Conservation (phyloP, 164 flowering plant species). For the Berberis vulgaris region DNA sequence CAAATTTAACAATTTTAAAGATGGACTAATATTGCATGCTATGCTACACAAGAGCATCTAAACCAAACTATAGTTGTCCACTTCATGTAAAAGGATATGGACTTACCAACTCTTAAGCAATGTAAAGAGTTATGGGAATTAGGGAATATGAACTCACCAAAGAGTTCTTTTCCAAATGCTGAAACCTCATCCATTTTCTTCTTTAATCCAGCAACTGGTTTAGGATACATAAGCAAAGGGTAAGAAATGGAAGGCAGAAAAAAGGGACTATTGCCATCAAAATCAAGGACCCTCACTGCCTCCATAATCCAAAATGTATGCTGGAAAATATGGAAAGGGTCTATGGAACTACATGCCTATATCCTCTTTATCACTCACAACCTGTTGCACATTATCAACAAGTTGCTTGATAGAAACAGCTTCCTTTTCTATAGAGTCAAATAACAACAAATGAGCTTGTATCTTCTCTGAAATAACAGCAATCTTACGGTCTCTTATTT, state of each 20-base stretch:
- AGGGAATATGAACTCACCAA: conserved; percentile 22
- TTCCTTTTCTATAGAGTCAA: conserved; percentile 58
- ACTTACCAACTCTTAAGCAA: background rate
- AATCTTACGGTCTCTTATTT: conserved; percentile 37
- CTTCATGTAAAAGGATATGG: background rate
- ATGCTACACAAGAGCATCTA: too few species aligned
- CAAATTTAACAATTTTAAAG: too few species aligned
- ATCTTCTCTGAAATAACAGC: conserved; percentile 39
- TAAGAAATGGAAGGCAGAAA: background rate
- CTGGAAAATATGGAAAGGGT: conserved; percentile 3
- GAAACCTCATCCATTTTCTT: conserved; percentile 40
- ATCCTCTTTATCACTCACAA: conserved; percentile 48
- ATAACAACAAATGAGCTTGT: conserved; percentile 27
- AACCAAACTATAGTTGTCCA: background rate
- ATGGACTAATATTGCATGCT: background rate
- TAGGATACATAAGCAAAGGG: background rate
- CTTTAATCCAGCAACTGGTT: conserved; percentile 38
- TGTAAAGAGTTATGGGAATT: conserved; percentile 6
- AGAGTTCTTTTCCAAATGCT: conserved; percentile 27
- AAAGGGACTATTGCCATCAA: background rate
- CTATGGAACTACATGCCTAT: conserved; percentile 37
- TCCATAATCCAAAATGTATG: conserved; percentile 2
- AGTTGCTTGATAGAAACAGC: conserved; percentile 35
- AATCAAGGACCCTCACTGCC: background rate
- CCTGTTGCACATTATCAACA: conserved; percentile 30